A percentile compares a stretch with the other conserved stretches of the same genome.
Evolutionary conservation across 768 basidiomycete genomes (phyloP).

Genomic region (Sporobolomyces pararoseus): DNA sequence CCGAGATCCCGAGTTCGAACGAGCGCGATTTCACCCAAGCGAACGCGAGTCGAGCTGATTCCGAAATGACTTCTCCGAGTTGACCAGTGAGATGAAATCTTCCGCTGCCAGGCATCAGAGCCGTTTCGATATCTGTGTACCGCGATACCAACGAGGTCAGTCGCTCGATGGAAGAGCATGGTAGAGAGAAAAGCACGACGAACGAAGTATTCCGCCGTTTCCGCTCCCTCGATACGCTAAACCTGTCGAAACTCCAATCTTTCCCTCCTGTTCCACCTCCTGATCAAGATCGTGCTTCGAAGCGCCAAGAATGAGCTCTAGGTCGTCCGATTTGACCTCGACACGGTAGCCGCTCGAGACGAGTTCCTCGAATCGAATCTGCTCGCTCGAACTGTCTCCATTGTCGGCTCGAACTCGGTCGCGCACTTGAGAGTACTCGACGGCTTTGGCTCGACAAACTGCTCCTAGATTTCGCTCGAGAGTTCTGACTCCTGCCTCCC

Average conservation of each 20-base stretch:
- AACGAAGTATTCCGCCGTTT: conserved; percentile 46
- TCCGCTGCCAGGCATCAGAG: conserved; percentile 70
- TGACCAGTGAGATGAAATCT: conserved; percentile 73
- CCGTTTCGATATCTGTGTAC: conserved; percentile 68
- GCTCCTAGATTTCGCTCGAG: conserved; percentile 81
- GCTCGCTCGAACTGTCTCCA: background rate
- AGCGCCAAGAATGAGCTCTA: conserved; percentile 80
- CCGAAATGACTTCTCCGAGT: conserved; percentile 85
- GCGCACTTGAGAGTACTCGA: conserved; percentile 74
- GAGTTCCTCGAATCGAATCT: background rate
- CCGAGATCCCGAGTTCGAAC: conserved; percentile 46
- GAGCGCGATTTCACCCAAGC: conserved; percentile 79
- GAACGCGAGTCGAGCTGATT: conserved; percentile 81
- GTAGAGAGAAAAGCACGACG: background rate
- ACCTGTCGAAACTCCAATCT: conserved; percentile 43
- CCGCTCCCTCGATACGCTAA: conserved; percentile 48
- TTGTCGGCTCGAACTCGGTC: conserved; percentile 4
- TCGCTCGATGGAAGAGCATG: too few relatives aligned
- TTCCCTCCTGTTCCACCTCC: conserved; percentile 50
- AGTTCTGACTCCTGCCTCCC: conserved; percentile 88
- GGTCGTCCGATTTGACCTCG: conserved; percentile 63
- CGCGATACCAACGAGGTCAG: background rate
- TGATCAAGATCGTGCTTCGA: conserved; percentile 75
- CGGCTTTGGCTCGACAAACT: conserved; percentile 86
- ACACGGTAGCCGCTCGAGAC: conserved; percentile 55